phyloP scores from a whole-genome alignment of 495 filamentous ascomycete species.

The Daldinia loculata region DNA sequence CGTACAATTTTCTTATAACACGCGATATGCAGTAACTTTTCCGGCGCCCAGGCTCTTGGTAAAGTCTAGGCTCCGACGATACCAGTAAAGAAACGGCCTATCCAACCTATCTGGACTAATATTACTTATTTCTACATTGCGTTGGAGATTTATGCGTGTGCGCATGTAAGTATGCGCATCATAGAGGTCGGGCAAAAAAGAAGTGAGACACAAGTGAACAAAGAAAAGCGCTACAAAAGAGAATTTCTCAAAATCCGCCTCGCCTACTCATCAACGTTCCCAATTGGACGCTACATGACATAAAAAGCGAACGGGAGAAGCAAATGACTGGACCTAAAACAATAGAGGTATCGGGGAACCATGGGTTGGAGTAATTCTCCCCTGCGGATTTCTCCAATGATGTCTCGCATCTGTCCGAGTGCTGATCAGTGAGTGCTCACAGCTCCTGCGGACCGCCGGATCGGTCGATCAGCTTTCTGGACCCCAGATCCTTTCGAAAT shows the following conservation, averaged over 20 bases:
- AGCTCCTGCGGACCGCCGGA: not conserved
- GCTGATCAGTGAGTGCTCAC: constrained; percentile 2
- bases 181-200: not conserved
- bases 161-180: not conserved
- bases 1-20: not conserved
- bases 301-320: not conserved
- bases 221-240: not conserved
- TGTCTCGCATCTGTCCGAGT: not conserved
- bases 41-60: constrained; percentile 35
- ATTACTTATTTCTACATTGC: not conserved
- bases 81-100: no score
- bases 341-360: not conserved
- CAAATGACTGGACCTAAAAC: not conserved
- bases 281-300: not conserved
- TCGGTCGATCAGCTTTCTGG: not conserved
- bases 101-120: not conserved
- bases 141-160: not conserved
- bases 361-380: not conserved
- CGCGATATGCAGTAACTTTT: constrained; percentile 10
- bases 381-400: not conserved
- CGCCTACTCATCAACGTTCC: not conserved
- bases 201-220: not conserved
- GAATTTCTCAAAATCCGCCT: not conserved
- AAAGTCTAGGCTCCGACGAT: constrained; percentile 17
- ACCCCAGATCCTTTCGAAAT: not conserved